A percentile compares a stretch with the other conserved stretches of the same genome.
These are phyloP conservation scores for Tuber indicum DNA, from an alignment of 495 filamentous ascomycete species.

Conservation along the genomic window DNA sequence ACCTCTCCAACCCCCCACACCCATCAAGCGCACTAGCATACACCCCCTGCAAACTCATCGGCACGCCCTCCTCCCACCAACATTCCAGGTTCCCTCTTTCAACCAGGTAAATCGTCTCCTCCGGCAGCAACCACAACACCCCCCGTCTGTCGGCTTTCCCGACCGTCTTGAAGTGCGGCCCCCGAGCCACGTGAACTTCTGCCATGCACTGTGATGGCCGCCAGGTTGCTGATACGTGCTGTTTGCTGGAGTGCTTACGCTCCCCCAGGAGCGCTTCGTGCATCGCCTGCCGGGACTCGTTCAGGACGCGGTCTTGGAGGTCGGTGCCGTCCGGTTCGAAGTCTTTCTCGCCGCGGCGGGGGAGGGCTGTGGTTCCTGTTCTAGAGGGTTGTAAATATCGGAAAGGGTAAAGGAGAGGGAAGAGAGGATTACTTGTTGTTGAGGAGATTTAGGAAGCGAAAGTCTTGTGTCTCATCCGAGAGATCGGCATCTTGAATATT, in stretches of 20 bases:
- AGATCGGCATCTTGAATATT: constrained; percentile 54
- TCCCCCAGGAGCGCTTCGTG: constrained; percentile 61
- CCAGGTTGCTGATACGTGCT: constrained; percentile 36
- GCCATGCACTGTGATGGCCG: constrained; percentile 38
- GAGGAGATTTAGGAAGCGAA: constrained; percentile 58
- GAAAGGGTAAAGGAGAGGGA: neutral
- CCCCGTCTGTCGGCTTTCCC: constrained; percentile 54
- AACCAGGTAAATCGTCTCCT: constrained; percentile 82
- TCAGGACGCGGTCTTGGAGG: constrained; percentile 67
- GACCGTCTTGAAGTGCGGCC: constrained; percentile 53
- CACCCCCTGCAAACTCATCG: constrained; percentile 82
- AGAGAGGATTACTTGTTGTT: constrained; percentile 29
- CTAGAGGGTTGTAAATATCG: constrained; percentile 11
- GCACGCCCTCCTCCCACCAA: constrained; percentile 65
- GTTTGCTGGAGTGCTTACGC: constrained; percentile 32
- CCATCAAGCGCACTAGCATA: constrained; percentile 67
- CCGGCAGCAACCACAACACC: constrained; percentile 74
- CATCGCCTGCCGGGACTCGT: constrained; percentile 81
- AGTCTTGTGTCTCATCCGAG: constrained; percentile 83
- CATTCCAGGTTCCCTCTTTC: constrained; percentile 82
- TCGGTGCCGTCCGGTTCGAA: constrained; percentile 87
- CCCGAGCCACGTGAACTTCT: constrained; percentile 47
- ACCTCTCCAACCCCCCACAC: constrained; percentile 69
- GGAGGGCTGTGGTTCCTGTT: constrained; percentile 49
- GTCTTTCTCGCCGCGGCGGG: constrained; percentile 86